Conservation (phyloP, 2,329 filamentous ascomycete species). For the Macrophomina pseudophaseolina region DNA sequence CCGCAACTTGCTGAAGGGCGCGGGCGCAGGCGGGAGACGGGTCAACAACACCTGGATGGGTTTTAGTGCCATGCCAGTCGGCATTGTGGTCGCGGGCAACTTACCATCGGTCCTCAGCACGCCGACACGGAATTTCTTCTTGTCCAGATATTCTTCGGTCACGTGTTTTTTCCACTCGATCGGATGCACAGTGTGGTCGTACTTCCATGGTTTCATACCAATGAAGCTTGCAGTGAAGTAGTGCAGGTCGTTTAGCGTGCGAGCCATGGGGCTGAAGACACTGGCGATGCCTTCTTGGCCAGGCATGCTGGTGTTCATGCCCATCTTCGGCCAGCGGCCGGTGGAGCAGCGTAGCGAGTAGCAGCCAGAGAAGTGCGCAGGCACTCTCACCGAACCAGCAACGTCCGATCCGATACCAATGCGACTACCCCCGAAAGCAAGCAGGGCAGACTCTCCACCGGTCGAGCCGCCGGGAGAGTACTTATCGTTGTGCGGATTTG, state of each 20-base stretch:
- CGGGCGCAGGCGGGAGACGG: slow-evolving; percentile 83
- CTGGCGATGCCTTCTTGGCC: slow-evolving; percentile 89
- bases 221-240: slow-evolving; percentile 85
- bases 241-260: slow-evolving; percentile 78
- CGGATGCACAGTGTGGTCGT: slow-evolving; percentile 84
- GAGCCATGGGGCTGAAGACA: slow-evolving; percentile 91
- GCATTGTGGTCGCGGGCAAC: neutral
- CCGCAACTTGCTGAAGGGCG: slow-evolving; percentile 72
- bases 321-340: slow-evolving; percentile 86
- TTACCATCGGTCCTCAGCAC: slow-evolving; percentile 74
- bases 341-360: slow-evolving; percentile 87
- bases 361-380: slow-evolving; percentile 88
- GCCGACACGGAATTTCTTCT: slow-evolving; percentile 72
- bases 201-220: slow-evolving; percentile 84
- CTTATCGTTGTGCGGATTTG: slow-evolving; percentile 80
- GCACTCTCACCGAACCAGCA: slow-evolving; percentile 83
- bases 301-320: slow-evolving; percentile 84
- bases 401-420: slow-evolving; percentile 93
- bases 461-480: slow-evolving; percentile 91
- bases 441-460: slow-evolving; percentile 79
- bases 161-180: slow-evolving; percentile 74
- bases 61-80: slow-evolving; percentile 31
- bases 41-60: slow-evolving; percentile 69
- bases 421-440: slow-evolving; percentile 79
- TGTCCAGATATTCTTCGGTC: slow-evolving; percentile 63